These are phyloP conservation scores for Datura wrightii DNA, from an alignment of 257 asterid species.

Conservation along the genomic window DNA sequence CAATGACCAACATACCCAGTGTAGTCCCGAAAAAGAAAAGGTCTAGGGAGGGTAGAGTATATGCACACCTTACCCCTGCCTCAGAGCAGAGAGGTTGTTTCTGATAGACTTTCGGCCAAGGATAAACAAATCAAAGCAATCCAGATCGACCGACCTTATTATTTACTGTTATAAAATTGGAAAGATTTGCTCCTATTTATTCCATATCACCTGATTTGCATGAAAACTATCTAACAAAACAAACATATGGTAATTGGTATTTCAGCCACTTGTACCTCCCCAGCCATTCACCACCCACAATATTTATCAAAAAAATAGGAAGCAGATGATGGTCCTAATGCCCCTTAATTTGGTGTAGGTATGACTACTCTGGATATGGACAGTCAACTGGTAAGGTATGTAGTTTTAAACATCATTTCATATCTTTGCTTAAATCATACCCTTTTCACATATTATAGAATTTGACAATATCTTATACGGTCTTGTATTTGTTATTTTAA, in stretches of 20 bases:
- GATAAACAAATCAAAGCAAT: too few relatives aligned
- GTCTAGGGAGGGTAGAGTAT: too few relatives aligned
- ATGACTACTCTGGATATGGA: constrained; percentile 95
- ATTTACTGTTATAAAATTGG: too few relatives aligned
- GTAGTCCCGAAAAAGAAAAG: too few relatives aligned
- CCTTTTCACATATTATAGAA: background rate
- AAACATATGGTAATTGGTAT: constrained; percentile 21
- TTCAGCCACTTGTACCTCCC: background rate
- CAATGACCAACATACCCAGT: too few relatives aligned
- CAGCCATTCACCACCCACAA: background rate
- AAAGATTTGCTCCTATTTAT: background rate
- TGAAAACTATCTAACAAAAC: background rate
- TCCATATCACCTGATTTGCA: background rate
- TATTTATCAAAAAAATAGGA: background rate
- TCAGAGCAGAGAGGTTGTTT: too few relatives aligned
- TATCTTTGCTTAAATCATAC: background rate
- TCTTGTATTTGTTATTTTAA: constrained; percentile 36
- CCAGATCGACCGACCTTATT: too few relatives aligned
- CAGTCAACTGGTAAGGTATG: constrained; percentile 93
- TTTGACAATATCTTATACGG: constrained; percentile 18
- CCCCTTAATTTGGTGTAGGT: constrained; percentile 57
- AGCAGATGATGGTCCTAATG: constrained; percentile 35
- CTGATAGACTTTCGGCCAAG: too few relatives aligned
- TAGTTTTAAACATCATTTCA: constrained; percentile 12
- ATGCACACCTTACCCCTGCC: too few relatives aligned